Conservation (phyloP, 208 protist genomes). For the Acanthamoeba triangularis region DNA sequence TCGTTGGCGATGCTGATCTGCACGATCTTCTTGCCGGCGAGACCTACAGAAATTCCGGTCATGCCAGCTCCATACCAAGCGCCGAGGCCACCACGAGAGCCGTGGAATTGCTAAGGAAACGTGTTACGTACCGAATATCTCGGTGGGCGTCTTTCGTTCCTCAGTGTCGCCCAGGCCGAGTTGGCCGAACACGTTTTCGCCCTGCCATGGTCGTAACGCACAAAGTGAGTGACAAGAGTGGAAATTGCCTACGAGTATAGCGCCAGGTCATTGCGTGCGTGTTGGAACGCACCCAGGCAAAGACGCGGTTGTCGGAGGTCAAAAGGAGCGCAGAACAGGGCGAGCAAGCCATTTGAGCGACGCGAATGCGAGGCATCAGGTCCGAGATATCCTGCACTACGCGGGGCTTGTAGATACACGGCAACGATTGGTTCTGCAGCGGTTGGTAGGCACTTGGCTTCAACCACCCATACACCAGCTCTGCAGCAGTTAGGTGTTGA, state of each 20-base stretch:
- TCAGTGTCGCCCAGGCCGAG: neutral
- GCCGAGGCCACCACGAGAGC: too few relatives aligned
- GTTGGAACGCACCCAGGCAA: neutral
- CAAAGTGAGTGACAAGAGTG: too few relatives aligned
- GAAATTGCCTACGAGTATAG: too few relatives aligned
- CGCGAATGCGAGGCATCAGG: neutral
- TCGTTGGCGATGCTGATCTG: neutral
- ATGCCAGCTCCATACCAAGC: too few relatives aligned
- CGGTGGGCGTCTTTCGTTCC: neutral
- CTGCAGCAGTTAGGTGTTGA: neutral
- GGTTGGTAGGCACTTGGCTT: neutral
- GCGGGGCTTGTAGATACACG: neutral
- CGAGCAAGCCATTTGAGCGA: neutral
- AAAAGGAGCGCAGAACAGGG: neutral
- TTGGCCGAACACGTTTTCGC: neutral
- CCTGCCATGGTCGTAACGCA: neutral
- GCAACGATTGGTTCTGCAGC: neutral
- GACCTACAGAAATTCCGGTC: too few relatives aligned
- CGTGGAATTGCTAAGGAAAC: too few relatives aligned
- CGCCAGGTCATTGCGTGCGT: too few relatives aligned
- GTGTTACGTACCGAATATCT: neutral
- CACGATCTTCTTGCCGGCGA: neutral
- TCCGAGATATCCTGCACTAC: neutral
- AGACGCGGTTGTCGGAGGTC: constrained; percentile 20
- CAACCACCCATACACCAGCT: neutral